These are phyloP conservation scores for Skeletonema marinoi DNA, from an alignment of 108 stramenopile species.

Conservation along the genomic window DNA sequence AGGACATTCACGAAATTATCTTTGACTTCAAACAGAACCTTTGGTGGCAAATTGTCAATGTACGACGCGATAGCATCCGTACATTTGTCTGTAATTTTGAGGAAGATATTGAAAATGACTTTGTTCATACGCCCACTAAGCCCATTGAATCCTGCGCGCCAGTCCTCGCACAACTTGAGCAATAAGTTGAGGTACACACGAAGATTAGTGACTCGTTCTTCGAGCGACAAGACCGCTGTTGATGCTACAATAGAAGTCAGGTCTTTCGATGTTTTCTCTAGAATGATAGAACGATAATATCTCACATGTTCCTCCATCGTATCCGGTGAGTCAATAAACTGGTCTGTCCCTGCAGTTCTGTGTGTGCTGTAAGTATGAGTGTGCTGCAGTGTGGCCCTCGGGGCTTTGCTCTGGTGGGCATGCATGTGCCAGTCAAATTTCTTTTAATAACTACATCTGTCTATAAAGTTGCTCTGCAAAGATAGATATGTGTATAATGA, in stretches of 20 bases:
- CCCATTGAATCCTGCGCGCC: conserved; percentile 25
- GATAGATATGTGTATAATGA: no score
- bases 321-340: conserved; percentile 29
- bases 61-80: conserved; percentile 5
- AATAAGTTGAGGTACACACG: conserved; percentile 14
- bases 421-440: no score
- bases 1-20: conserved; percentile 8
- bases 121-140: conserved; percentile 31
- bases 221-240: conserved; percentile 8
- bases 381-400: no score
- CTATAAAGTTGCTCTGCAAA: no score
- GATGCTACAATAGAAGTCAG: neutral
- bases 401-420: no score
- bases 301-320: conserved; percentile 17
- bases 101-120: conserved; percentile 15
- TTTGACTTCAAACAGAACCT: neutral
- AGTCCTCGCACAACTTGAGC: conserved; percentile 27
- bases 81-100: conserved; percentile 33
- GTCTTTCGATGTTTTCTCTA: conserved; percentile 11
- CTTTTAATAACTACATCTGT: no score
- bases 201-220: conserved; percentile 7
- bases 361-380: no score
- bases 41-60: conserved; percentile 19
- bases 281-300: conserved; percentile 7
- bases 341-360: no score